Conservation (phyloP, 805 yeast genomes). For the Candida methanosorbosa region DNA sequence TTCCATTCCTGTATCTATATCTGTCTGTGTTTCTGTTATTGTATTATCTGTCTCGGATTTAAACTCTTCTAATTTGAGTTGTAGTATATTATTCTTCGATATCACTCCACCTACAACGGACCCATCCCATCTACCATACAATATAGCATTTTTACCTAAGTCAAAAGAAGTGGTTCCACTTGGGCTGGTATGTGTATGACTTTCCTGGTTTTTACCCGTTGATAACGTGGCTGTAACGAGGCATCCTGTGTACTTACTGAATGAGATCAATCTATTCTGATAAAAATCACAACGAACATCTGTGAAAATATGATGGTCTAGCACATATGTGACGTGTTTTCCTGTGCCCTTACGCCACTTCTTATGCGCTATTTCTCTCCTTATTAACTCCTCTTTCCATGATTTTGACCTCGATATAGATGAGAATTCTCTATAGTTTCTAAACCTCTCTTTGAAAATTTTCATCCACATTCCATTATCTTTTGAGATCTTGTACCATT, state of each 20-base stretch:
- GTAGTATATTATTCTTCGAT: background rate
- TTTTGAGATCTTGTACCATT: slow-evolving; percentile 36
- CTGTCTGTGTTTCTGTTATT: background rate
- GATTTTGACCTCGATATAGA: slow-evolving; percentile 31
- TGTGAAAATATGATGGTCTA: slow-evolving; percentile 11
- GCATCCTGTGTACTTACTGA: slow-evolving; percentile 17
- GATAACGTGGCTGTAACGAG: slow-evolving; percentile 13
- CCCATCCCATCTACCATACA: slow-evolving; percentile 27
- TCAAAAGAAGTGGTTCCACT: slow-evolving; percentile 22
- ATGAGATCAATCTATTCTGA: slow-evolving; percentile 14
- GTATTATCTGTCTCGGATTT: background rate
- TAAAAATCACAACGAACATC: slow-evolving; percentile 19
- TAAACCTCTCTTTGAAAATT: slow-evolving; percentile 32
- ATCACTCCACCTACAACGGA: slow-evolving; percentile 14
- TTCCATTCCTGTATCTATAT: no score
- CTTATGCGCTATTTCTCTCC: slow-evolving; percentile 25
- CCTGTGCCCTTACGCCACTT: slow-evolving; percentile 31
- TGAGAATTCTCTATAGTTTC: slow-evolving; percentile 29
- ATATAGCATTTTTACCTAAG: slow-evolving; percentile 16
- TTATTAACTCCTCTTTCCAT: slow-evolving; percentile 41
- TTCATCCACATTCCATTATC: slow-evolving; percentile 41
- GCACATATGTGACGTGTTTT: slow-evolving; percentile 11
- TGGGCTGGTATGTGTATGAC: slow-evolving; percentile 15
- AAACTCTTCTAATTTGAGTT: background rate
- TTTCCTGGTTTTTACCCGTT: slow-evolving; percentile 15